phyloP scores from a whole-genome alignment of 371 early-diverging fungal species.

The Nematocida minor region DNA sequence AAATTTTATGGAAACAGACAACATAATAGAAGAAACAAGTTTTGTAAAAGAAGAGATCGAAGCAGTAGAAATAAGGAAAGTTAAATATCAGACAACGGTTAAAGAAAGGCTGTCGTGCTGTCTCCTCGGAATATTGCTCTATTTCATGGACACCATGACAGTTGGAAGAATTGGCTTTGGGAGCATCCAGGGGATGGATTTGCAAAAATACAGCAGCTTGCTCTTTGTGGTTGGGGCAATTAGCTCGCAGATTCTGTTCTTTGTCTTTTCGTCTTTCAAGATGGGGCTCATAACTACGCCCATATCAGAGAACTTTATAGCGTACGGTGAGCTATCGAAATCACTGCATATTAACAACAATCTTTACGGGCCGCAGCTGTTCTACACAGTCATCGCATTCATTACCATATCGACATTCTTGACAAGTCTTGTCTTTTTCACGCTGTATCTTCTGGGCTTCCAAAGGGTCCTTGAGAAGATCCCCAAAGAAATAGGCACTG shows the following conservation, averaged over 20 bases:
- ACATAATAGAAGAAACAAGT: too few species aligned
- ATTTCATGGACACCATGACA: conserved; percentile 44
- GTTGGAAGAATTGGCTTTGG: conserved; percentile 12
- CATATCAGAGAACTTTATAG: conserved; percentile 34
- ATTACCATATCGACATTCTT: conserved; percentile 5
- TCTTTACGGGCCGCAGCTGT: not conserved
- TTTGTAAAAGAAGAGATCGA: too few species aligned
- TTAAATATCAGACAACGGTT: not conserved
- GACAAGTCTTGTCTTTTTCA: conserved; percentile 3
- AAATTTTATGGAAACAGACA: too few species aligned
- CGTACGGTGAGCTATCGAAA: not conserved
- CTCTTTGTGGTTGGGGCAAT: conserved; percentile 12
- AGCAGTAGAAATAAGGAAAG: too few species aligned
- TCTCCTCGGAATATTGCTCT: not conserved
- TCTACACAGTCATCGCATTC: conserved; percentile 12
- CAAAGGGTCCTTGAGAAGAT: conserved; percentile 2
- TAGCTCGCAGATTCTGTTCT: conserved; percentile 14
- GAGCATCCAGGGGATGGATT: not conserved
- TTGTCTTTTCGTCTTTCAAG: conserved; percentile 28
- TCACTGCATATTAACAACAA: not conserved
- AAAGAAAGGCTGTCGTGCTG: not conserved
- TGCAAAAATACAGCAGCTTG: conserved; percentile 12
- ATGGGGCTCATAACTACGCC: conserved; percentile 41
- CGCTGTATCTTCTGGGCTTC: not conserved
- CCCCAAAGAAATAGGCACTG: conserved; percentile 5